Evolutionary conservation across 2,329 filamentous ascomycete species (phyloP).

Genomic region (Cryphonectria parasitica): DNA sequence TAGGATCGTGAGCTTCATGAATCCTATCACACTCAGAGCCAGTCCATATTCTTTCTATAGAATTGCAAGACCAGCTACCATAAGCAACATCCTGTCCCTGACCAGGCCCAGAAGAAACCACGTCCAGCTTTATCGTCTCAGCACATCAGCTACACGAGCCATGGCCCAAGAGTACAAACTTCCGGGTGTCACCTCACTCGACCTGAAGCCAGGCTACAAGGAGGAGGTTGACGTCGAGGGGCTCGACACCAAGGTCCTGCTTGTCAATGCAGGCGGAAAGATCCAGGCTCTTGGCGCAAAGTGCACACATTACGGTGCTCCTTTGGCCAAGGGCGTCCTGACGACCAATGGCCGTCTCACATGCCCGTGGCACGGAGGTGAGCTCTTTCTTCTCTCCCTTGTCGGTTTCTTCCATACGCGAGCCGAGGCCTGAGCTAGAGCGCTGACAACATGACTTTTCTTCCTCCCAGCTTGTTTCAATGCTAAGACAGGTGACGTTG

Average conservation of each 20-base stretch:
- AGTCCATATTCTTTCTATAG: conserved; percentile 14
- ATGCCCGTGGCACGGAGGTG: conserved; percentile 96
- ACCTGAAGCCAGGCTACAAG: conserved; percentile 80
- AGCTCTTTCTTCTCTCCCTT: conserved; percentile 30
- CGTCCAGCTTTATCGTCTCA: not conserved
- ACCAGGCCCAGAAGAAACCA: not conserved
- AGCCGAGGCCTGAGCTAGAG: not conserved
- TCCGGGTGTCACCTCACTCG: conserved; percentile 75
- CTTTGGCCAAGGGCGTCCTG: conserved; percentile 82
- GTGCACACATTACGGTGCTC: conserved; percentile 92
- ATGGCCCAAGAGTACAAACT: conserved; percentile 70
- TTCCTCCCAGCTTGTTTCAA: conserved; percentile 80
- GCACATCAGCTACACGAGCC: conserved; percentile 33
- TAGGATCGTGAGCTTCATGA: conserved; percentile 20
- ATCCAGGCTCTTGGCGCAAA: conserved; percentile 81
- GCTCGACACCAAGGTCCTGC: conserved; percentile 83
- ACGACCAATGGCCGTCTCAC: conserved; percentile 81
- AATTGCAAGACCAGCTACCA: conserved; percentile 12
- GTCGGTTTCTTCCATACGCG: not conserved
- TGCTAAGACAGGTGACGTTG: conserved; percentile 84
- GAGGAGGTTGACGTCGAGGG: conserved; percentile 90
- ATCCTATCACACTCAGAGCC: conserved; percentile 12
- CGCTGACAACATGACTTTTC: conserved; percentile 19
- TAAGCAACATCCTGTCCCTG: not conserved
- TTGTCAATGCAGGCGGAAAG: conserved; percentile 77